Evolutionary conservation across 805 yeast genomes (phyloP), one percentile per base, ranked within the genome.

Genomic region (Ascoidea tarda): DNA sequence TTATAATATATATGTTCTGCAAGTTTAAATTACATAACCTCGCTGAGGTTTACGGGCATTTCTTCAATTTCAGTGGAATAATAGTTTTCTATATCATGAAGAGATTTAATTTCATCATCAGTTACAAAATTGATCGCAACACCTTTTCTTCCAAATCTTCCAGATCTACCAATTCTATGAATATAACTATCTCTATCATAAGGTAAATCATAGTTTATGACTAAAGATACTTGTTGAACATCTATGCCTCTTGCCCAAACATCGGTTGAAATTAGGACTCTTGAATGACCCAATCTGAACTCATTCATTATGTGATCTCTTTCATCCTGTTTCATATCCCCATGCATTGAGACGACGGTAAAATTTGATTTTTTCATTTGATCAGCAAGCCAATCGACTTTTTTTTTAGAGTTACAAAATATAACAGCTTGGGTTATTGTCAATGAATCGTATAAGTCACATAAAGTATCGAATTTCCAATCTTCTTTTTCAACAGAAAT

Each of bases 241-340:
- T 91, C 99, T 59, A 91, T 93, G 66, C 99, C 99, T 71, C 99
- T 79, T 50, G 99, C 99, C 84, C 91, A 86, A 63, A 93, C 85
- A 71, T 93, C 99, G 47, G 99, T 93, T 60, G 97, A 84, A 66
- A 93, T 93, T 67, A 93, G 75, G 50, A 93, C 91, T 67, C 99
- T 80, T 52, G 96, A 87, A 59, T 85, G 80, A 55, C 99, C 99
- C 55, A 84, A 75, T 69, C 99, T 78, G 80, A 93, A 93, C 69
- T 90, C 97, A 67, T 81, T 81, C 99, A 93, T 93, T 62, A 93
- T 87, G 62, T 79, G 73, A 70, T 93, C 97, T 72, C 99, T 79
- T 67, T 91, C 96, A 63, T 83, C 84, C 72, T 93, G 99, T 63
- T 87, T 81, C 87, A 93, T 82, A 66, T 93, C 99, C 49, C 96